Evolutionary conservation across 805 yeast species (phyloP).

Genomic region (Ogataea ramenticola): DNA sequence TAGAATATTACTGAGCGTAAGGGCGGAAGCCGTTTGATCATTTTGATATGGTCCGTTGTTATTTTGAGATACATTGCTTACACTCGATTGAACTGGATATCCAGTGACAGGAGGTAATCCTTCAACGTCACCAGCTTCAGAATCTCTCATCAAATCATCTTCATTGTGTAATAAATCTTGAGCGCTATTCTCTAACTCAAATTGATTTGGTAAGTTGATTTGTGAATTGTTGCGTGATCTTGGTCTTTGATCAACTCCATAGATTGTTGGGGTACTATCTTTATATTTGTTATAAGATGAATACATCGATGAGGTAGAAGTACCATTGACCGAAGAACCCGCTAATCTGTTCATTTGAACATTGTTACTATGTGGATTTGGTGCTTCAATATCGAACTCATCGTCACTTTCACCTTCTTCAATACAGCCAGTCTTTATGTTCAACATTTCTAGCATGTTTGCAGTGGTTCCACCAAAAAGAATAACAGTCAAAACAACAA

Average conservation of each 20-base stretch:
- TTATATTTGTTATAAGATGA: conserved; percentile 1
- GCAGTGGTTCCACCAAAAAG: conserved; percentile 98
- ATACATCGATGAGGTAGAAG: background rate
- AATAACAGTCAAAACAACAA: conserved; percentile 92
- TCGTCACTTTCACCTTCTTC: conserved; percentile 84
- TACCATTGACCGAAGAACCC: background rate
- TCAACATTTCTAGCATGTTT: conserved; percentile 91
- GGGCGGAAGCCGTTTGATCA: conserved; percentile 5
- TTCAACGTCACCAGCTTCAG: conserved; percentile 27
- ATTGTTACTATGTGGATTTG: conserved; percentile 17
- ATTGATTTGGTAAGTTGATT: background rate
- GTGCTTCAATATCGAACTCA: conserved; percentile 88
- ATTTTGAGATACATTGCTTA: background rate
- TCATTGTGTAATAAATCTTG: conserved; percentile 3
- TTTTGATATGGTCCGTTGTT: conserved; percentile 1
- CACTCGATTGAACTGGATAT: conserved; percentile 8
- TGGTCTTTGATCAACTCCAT: conserved; percentile 14
- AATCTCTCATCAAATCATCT: conserved; percentile 22
- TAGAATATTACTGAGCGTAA: conserved; percentile 23
- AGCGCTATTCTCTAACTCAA: background rate
- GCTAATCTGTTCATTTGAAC: background rate
- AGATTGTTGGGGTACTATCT: conserved; percentile 1
- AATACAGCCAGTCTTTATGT: conserved; percentile 85
- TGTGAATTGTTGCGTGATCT: conserved; percentile 18
- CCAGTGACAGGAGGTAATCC: conserved; percentile 26